Conservation (phyloP, 306 rosid genomes). For the Malus orientalis region DNA sequence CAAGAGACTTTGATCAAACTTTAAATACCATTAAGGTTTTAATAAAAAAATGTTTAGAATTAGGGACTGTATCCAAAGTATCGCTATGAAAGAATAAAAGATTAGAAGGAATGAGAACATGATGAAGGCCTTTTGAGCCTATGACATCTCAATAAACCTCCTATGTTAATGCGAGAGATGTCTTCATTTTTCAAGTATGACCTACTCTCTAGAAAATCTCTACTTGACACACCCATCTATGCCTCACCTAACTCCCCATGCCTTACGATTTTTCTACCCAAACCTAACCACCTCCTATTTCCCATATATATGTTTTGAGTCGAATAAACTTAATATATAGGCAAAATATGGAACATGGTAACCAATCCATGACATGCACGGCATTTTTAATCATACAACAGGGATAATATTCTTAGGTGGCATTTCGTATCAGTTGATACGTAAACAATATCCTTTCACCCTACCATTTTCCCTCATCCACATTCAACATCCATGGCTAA, state of each 20-base stretch:
- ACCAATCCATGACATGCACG: not conserved
- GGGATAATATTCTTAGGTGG: not conserved
- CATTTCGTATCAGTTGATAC: not conserved
- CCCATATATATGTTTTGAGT: not conserved
- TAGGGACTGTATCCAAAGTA: too few relatives aligned
- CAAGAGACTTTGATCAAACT: too few relatives aligned
- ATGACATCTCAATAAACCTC: too few relatives aligned
- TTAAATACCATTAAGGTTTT: too few relatives aligned
- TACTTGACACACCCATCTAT: not conserved
- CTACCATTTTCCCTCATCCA: not conserved
- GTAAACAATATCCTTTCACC: not conserved
- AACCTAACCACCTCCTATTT: not conserved
- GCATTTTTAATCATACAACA: not conserved
- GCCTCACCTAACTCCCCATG: conserved; percentile 1
- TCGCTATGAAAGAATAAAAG: too few relatives aligned
- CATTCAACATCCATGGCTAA: not conserved
- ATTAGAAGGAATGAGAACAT: too few relatives aligned
- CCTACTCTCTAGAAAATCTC: too few relatives aligned
- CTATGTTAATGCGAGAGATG: too few relatives aligned
- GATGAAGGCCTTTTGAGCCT: too few relatives aligned
- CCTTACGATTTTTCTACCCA: not conserved
- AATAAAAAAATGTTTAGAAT: too few relatives aligned
- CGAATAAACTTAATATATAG: not conserved
- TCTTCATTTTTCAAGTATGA: too few relatives aligned
- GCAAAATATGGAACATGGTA: too few relatives aligned